Evolutionary conservation across 495 filamentous ascomycete species (phyloP).

Genomic region (Penicillium pulvis): DNA sequence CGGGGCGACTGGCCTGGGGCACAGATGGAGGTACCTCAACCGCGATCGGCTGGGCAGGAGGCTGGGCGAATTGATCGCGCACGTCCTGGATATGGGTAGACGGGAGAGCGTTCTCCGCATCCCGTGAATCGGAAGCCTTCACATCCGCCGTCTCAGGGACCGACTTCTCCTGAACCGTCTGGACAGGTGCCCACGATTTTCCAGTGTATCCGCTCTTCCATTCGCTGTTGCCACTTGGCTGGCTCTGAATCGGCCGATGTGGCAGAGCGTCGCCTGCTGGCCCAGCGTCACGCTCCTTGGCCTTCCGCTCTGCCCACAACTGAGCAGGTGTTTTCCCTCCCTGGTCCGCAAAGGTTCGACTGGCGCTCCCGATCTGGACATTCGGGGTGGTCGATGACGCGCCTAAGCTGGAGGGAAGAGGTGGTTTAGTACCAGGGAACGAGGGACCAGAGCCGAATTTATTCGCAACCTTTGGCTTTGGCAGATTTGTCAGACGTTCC

Average conservation of each 20-base stretch:
- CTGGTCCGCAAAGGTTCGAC: constrained; percentile 89
- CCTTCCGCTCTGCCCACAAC: constrained; percentile 96
- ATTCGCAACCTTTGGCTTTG: constrained; percentile 92
- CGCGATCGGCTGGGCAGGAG: constrained; percentile 54
- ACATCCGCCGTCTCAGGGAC: constrained; percentile 62
- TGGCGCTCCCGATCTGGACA: constrained; percentile 73
- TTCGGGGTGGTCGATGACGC: constrained; percentile 51
- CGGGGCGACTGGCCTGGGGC: constrained; percentile 48
- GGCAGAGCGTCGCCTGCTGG: constrained; percentile 40
- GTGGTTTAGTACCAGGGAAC: constrained; percentile 86
- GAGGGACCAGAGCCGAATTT: constrained; percentile 70
- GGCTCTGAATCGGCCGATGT: constrained; percentile 57
- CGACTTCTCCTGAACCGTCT: constrained; percentile 67
- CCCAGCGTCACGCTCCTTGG: constrained; percentile 64
- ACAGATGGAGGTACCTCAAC: constrained; percentile 19
- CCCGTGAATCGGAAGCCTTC: constrained; percentile 47
- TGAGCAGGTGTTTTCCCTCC: constrained; percentile 97
- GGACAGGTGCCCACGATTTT: constrained; percentile 84
- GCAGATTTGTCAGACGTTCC: constrained; percentile 81
- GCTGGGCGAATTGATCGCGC: constrained; percentile 74
- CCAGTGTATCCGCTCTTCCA: constrained; percentile 91
- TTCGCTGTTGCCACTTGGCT: constrained; percentile 68
- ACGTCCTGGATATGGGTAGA: constrained; percentile 67
- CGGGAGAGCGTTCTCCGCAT: constrained; percentile 51
- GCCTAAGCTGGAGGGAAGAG: constrained; percentile 67